Evolutionary conservation across 2,329 filamentous ascomycete genomes (phyloP), one percentile per base, ranked within the genome.

Genomic region (Chaetomiaceae sp.): DNA sequence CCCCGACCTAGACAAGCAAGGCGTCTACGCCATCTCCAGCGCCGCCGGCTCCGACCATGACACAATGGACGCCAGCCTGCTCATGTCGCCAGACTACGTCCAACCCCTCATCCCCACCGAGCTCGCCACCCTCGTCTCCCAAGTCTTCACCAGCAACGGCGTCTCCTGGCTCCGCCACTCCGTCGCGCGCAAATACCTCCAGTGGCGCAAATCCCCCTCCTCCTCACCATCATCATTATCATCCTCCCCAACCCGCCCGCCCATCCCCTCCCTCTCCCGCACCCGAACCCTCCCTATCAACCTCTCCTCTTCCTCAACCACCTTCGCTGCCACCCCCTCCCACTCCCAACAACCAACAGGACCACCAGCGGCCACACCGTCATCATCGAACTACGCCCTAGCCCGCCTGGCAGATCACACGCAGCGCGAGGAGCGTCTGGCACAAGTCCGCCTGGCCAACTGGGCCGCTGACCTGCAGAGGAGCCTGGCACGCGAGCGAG

Each of bases 81-180:
- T 97, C 16, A 97, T 97, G 92, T 90, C 85, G 50, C 85, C 91
- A 1, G 87, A 93, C 61, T 97, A 96, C 64, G 74, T 93, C 13
- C 85, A 89, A 55, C 92, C 92, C 1, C 74, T 96, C 4, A 70
- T 87, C 3, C 69, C 79, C 0, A 93, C 89, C 8, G 91, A 97
- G 37, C 78, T 97, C 2, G 62, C 68, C 5, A 67, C 71, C 8
- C 73, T 97, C 1, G 79, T 95, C n/a, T 73, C 82, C 8, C 79
- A 81, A 16, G 72, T 96, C 0, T 91, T 97, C 60, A 85, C 89
- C 40, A 77, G 79, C 4, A 84, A 92, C 40, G 90, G 87, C 31
- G 79, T 90, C 33, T 78, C 87, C 3, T 91, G 88, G 76, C 76
- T 97, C 45, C 83, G 92, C 23, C 86, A 97, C 66, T 79, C 84